Evolutionary conservation across 495 filamentous ascomycete genomes (phyloP).

Genomic region (Cercophora scortea): DNA sequence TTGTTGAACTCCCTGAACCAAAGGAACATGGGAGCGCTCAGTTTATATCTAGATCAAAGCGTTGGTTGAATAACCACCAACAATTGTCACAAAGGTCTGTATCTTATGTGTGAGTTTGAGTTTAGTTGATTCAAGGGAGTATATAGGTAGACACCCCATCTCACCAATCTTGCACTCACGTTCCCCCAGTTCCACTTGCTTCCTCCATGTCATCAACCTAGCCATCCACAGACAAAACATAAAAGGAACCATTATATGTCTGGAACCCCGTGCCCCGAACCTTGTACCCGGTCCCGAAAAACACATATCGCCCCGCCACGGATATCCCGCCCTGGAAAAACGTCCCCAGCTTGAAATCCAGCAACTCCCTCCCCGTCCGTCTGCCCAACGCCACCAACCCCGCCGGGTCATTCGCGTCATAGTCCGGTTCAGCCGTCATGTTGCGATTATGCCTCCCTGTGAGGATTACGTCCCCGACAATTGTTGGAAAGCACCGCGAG

Average conservation of each 20-base stretch:
- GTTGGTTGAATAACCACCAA: too few relatives aligned
- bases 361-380: not conserved
- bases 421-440: not conserved
- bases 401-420: too few relatives aligned
- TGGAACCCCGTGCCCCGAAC: not conserved
- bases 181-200: too few relatives aligned
- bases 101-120: too few relatives aligned
- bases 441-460: not conserved
- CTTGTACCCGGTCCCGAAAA: conserved; percentile 5
- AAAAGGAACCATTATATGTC: too few relatives aligned
- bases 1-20: too few relatives aligned
- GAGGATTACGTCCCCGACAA: conserved; percentile 25
- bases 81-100: too few relatives aligned
- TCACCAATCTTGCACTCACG: too few relatives aligned
- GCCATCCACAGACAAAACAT: not conserved
- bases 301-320: conserved; percentile 1
- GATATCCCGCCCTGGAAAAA: conserved; percentile 2
- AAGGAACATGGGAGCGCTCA: too few relatives aligned
- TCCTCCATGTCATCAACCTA: too few relatives aligned
- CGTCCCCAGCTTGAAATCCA: not conserved
- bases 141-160: not conserved
- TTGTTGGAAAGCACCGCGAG: conserved; percentile 14
- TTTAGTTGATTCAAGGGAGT: too few relatives aligned
- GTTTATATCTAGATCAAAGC: too few relatives aligned
- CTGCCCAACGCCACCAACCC: not conserved